A percentile compares a stretch with the other conserved stretches of the same genome.
phyloP scores from a whole-genome alignment of 2,329 filamentous ascomycete genomes.

The Diplocarpon rosae region DNA sequence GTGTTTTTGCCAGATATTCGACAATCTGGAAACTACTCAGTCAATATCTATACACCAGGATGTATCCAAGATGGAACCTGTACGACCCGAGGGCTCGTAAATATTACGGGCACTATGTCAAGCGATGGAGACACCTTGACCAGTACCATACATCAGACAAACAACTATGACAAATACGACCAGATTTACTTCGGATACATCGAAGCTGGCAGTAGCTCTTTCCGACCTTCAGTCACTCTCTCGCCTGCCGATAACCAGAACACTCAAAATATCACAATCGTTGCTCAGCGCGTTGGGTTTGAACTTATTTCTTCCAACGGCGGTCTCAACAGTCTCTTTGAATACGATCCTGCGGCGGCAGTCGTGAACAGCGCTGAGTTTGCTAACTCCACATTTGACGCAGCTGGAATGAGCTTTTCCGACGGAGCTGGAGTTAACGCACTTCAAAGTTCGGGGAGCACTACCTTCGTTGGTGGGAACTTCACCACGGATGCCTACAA shows the following conservation, averaged over 20 bases:
- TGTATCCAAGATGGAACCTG: slow-evolving; percentile 75
- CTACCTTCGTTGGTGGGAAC: slow-evolving; percentile 71
- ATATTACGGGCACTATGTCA: slow-evolving; percentile 64
- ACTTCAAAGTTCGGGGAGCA: slow-evolving; percentile 53
- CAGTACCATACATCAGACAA: slow-evolving; percentile 72
- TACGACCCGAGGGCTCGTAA: slow-evolving; percentile 63
- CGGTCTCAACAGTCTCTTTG: slow-evolving; percentile 80
- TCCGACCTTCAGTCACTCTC: slow-evolving; percentile 72
- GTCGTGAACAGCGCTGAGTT: slow-evolving; percentile 52
- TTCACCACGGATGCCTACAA: slow-evolving; percentile 58
- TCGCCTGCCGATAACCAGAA: slow-evolving; percentile 55
- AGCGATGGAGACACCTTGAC: slow-evolving; percentile 38
- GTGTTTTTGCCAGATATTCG: slow-evolving; percentile 75
- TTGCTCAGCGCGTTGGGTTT: slow-evolving; percentile 84
- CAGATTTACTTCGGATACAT: slow-evolving; percentile 79
- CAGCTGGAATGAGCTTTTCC: slow-evolving; percentile 60
- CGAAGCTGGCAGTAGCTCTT: slow-evolving; percentile 60
- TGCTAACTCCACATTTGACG: slow-evolving; percentile 61
- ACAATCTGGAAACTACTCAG: slow-evolving; percentile 82
- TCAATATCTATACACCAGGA: slow-evolving; percentile 87
- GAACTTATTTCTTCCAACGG: slow-evolving; percentile 61
- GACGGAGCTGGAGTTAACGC: slow-evolving; percentile 56
- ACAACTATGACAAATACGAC: slow-evolving; percentile 95
- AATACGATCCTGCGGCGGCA: slow-evolving; percentile 61
- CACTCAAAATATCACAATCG: slow-evolving; percentile 56